Evolutionary conservation across 768 basidiomycete genomes (phyloP).

Genomic region (Tephrocybe rancida): DNA sequence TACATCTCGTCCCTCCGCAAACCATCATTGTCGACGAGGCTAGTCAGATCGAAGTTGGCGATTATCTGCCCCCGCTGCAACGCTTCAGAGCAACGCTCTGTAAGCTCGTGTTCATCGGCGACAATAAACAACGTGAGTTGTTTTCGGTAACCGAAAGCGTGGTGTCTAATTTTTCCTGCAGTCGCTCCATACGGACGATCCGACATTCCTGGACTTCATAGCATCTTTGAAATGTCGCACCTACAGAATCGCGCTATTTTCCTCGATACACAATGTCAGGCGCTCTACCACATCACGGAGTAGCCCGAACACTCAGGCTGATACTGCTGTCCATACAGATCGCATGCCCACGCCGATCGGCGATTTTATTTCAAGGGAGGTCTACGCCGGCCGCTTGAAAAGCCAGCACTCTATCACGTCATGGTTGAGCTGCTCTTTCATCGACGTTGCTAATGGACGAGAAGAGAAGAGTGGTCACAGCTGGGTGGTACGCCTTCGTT

Average conservation of each 20-base stretch:
- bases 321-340: slow-evolving; percentile 31
- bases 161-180: slow-evolving; percentile 24
- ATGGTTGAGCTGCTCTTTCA: slow-evolving; percentile 53
- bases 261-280: slow-evolving; percentile 64
- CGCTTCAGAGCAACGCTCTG: slow-evolving; percentile 34
- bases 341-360: slow-evolving; percentile 71
- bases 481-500: slow-evolving; percentile 35
- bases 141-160: slow-evolving; percentile 1
- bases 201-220: slow-evolving; percentile 50
- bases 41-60: slow-evolving; percentile 54
- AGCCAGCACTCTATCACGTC: slow-evolving; percentile 42
- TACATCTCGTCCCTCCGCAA: slow-evolving; percentile 33
- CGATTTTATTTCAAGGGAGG: slow-evolving; percentile 55
- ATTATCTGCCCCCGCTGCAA: slow-evolving; percentile 42
- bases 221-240: slow-evolving; percentile 64
- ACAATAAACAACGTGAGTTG: slow-evolving; percentile 50
- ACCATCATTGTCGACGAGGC: slow-evolving; percentile 56
- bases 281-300: background rate
- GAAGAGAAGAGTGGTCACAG: slow-evolving; percentile 34
- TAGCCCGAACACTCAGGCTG: background rate
- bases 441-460: slow-evolving; percentile 44
- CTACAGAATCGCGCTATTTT: slow-evolving; percentile 43
- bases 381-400: slow-evolving; percentile 57
- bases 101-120: slow-evolving; percentile 55
- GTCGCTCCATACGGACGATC: slow-evolving; percentile 69